A percentile compares a stretch with the other conserved stretches of the same genome.
Evolutionary conservation across 179 eudicot genomes (phyloP).

Genomic region (Sideroxylon spinosum): DNA sequence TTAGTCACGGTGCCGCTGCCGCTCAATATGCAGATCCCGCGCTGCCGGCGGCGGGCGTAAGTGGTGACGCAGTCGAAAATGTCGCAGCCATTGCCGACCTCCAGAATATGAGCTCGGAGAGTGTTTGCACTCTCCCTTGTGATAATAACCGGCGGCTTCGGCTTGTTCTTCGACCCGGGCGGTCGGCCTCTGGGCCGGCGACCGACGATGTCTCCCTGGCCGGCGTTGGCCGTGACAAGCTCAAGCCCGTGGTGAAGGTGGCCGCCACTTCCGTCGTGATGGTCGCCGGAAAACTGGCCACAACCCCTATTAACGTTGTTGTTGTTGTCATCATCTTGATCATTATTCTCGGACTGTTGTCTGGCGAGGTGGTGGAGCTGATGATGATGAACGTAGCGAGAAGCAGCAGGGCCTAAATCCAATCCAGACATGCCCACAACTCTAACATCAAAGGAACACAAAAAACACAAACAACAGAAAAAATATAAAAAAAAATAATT

Average conservation of each 20-base stretch:
- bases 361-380: slow-evolving; percentile 47
- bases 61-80: slow-evolving; percentile 61
- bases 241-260: slow-evolving; percentile 36
- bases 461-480: slow-evolving; percentile 18
- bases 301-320: neutral
- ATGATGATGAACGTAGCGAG: slow-evolving; percentile 37
- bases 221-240: slow-evolving; percentile 19
- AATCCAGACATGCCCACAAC: slow-evolving; percentile 41
- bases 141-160: slow-evolving; percentile 71
- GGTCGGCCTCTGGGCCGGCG: slow-evolving; percentile 83
- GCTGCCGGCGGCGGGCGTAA: slow-evolving; percentile 61
- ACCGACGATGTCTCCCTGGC: slow-evolving; percentile 38
- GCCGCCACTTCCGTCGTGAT: slow-evolving; percentile 19
- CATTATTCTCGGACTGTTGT: slow-evolving; percentile 26
- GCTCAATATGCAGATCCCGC: slow-evolving; percentile 65
- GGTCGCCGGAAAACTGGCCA: slow-evolving; percentile 19
- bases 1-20: slow-evolving; percentile 73
- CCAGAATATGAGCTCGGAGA: slow-evolving; percentile 77
- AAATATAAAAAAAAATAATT: slow-evolving; percentile 18
- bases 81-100: slow-evolving; percentile 58
- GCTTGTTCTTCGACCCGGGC: slow-evolving; percentile 74
- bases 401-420: slow-evolving; percentile 59
- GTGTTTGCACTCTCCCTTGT: slow-evolving; percentile 80
- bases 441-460: slow-evolving; percentile 31
- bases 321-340: slow-evolving; percentile 27